Base-by-base conservation (phyloP, 768 basidiomycete species). In the Lentinus tigrinus region DNA sequence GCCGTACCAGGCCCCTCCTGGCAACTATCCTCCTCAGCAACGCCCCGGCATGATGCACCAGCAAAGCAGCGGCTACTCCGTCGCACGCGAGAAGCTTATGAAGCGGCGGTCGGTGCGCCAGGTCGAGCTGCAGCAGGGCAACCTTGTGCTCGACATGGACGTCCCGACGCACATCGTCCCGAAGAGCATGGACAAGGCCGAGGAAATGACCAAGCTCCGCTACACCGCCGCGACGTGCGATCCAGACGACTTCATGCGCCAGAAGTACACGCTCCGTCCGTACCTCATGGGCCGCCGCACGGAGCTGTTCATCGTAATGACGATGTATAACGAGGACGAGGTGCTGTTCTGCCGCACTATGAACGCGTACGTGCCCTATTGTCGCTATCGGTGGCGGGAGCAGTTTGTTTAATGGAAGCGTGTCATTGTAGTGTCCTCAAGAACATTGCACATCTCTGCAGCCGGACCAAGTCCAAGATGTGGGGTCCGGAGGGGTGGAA, bases 321-420 rank as follows among this genome's bases (percentile, higher is more conserved):
- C 94, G 43, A 95, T 96, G 93, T 92, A 92, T 72, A 95, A 95
- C 70, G 94, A 97, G 75, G 91, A 92, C 67, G 89, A 92, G 68
- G 76, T 86, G 9, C 76, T 91, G 26, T 93, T 92, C 70, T 77
- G 78, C 68, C 82, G 79, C 68, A 94, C 91, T 11, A 92, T 94
- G 89, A 92, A 93, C 64, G 84, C 89, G 87, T 88, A 67, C 67
- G 87, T 78, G 31, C 42, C 38, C 11, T 14, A 19, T 47, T 31
- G 42, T 27, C 24, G 38, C 10, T 17, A 16, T 17, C 34, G 24
- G 26, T 23, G 16, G 38, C 44, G 39, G 50, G 10, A 16, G 26
- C 24, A 2, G 24, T 31, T 39, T 28, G 31, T 37, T 40, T 24
- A 57, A 47, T 43, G 31, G 62, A 56, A 60, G 44, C n/a, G 28